phyloP scores from a whole-genome alignment of 345 rosid genomes.

The Euphorbia tirucalli region DNA sequence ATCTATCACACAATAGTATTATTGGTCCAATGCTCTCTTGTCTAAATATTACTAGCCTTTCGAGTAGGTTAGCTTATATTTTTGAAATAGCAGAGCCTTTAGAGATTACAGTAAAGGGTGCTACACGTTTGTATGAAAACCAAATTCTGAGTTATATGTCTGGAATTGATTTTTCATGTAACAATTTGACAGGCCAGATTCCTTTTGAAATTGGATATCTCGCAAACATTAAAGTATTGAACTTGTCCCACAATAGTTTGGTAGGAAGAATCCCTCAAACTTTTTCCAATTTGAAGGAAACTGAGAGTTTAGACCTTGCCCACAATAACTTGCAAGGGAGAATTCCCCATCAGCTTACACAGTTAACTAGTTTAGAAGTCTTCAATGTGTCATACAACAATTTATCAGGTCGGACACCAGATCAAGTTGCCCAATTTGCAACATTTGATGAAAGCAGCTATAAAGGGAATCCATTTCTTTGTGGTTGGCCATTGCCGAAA shows the following conservation, averaged over 20 bases:
- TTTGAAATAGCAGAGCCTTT: neutral
- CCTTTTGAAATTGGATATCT: too few relatives aligned
- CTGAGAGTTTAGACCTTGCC: constrained; percentile 41
- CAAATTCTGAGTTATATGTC: too few relatives aligned
- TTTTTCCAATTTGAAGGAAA: constrained; percentile 18
- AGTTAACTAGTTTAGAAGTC: constrained; percentile 8
- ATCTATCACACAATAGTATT: neutral
- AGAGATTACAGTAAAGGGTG: neutral
- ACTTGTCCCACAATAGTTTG: constrained; percentile 31
- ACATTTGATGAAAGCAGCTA: too few relatives aligned
- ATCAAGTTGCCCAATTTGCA: constrained; percentile 1
- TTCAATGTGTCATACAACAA: constrained; percentile 39
- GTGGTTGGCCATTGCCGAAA: constrained; percentile 24
- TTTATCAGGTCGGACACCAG: constrained; percentile 23
- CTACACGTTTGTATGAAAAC: neutral
- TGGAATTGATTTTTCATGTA: too few relatives aligned
- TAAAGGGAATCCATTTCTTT: constrained; percentile 27
- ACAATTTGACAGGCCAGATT: too few relatives aligned
- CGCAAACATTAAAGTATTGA: too few relatives aligned
- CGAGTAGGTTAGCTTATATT: neutral
- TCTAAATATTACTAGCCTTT: neutral
- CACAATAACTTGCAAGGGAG: constrained; percentile 21
- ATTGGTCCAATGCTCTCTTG: constrained; percentile 15
- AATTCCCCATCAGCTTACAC: constrained; percentile 26
- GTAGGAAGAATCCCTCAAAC: constrained; percentile 28